A percentile compares a stretch with the other conserved stretches of the same genome.
phyloP scores from a whole-genome alignment of 2,329 filamentous ascomycete species.

The Aspergillus sp. region DNA sequence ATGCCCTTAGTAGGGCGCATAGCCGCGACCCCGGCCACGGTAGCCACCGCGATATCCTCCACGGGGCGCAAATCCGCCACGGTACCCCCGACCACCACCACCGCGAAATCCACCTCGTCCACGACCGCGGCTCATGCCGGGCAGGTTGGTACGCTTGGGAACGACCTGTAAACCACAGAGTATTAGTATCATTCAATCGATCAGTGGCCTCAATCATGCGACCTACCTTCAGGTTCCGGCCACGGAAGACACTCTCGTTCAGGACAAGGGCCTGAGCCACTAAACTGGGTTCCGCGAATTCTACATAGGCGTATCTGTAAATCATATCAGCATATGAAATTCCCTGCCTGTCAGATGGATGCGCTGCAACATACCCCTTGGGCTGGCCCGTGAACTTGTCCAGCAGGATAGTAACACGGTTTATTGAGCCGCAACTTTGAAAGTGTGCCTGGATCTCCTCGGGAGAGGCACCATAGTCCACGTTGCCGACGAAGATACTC shows the following conservation, averaged over 20 bases:
- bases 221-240: conserved; percentile 87
- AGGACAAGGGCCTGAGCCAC: conserved; percentile 91
- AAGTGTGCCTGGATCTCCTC: conserved; percentile 99
- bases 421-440: conserved; percentile 95
- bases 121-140: conserved; percentile 82
- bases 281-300: conserved; percentile 91
- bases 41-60: conserved; percentile 64
- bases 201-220: not conserved
- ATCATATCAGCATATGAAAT: conserved; percentile 17
- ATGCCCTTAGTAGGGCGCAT: conserved; percentile 45
- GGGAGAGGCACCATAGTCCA: conserved; percentile 94
- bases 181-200: not conserved
- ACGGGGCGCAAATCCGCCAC: conserved; percentile 48
- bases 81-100: conserved; percentile 54
- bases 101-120: conserved; percentile 54
- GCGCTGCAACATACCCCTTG: conserved; percentile 74
- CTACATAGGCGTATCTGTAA: conserved; percentile 93
- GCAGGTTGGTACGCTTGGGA: conserved; percentile 94
- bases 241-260: conserved; percentile 95
- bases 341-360: conserved; percentile 20
- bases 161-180: conserved; percentile 59
- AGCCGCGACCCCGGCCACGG: conserved; percentile 49
- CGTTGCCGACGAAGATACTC: conserved; percentile 97
- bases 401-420: conserved; percentile 92
- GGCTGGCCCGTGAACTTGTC: conserved; percentile 99